A percentile compares a stretch with the other conserved stretches of the same genome.
Conservation (phyloP, 2,329 filamentous ascomycete species). For the Colletotrichum sp. region DNA sequence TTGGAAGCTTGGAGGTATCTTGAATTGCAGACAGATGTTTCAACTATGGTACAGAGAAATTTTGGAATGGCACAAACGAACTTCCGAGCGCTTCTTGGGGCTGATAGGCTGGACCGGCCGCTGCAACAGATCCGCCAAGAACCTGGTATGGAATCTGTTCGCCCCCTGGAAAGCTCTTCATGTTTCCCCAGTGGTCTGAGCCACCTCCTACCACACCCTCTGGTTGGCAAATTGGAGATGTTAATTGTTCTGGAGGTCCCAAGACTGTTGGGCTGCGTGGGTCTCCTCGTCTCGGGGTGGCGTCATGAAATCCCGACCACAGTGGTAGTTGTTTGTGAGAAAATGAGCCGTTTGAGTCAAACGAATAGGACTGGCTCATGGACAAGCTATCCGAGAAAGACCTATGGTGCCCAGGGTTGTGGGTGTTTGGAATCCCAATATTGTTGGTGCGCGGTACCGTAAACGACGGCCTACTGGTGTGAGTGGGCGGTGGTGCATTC, state of each 20-base stretch:
- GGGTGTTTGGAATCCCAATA: background rate
- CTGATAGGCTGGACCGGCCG: background rate
- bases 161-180: background rate
- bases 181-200: background rate
- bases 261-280: background rate
- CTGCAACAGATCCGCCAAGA: background rate
- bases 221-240: background rate
- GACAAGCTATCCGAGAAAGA: constrained; percentile 10
- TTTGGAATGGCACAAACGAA: constrained; percentile 5
- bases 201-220: background rate
- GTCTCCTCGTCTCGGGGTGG: background rate
- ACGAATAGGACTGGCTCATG: constrained; percentile 1
- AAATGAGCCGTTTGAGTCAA: background rate
- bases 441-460: background rate
- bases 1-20: background rate
- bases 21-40: background rate
- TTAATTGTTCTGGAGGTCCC: background rate
- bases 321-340: background rate
- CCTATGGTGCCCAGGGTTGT: background rate
- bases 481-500: background rate
- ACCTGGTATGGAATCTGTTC: background rate
- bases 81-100: background rate
- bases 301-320: constrained; percentile 4
- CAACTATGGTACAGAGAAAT: constrained; percentile 14
- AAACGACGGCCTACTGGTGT: background rate